A percentile compares a stretch with the other conserved stretches of the same genome.
Evolutionary conservation across 805 yeast species (phyloP).

Genomic region (Kluyveromyces siamensis): DNA sequence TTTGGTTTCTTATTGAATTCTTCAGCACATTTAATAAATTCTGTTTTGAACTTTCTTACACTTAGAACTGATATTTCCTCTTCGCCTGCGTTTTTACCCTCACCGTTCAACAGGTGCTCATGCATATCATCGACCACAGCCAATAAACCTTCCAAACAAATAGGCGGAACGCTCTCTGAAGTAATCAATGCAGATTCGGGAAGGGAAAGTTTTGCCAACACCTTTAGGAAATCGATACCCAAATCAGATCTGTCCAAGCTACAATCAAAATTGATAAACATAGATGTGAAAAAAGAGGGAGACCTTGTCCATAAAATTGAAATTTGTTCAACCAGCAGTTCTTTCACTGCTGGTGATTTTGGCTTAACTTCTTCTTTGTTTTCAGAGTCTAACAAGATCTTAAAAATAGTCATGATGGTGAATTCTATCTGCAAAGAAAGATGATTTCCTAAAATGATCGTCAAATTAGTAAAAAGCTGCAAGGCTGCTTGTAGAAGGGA

Average conservation of each 20-base stretch:
- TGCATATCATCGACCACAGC: slow-evolving; percentile 57
- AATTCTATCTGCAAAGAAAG: slow-evolving; percentile 77
- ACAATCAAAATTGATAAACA: slow-evolving; percentile 83
- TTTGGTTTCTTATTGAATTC: slow-evolving; percentile 72
- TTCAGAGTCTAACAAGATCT: slow-evolving; percentile 34
- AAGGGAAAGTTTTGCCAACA: slow-evolving; percentile 66
- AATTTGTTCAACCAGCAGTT: slow-evolving; percentile 73
- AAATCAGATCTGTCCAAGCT: slow-evolving; percentile 80
- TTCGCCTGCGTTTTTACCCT: slow-evolving; percentile 17
- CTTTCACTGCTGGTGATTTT: slow-evolving; percentile 48
- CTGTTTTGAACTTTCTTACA: slow-evolving; percentile 47
- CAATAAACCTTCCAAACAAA: slow-evolving; percentile 81
- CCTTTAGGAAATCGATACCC: slow-evolving; percentile 54
- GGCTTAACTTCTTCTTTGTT: slow-evolving; percentile 13
- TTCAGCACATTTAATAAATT: slow-evolving; percentile 67
- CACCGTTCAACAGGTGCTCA: slow-evolving; percentile 30
- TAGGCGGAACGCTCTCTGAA: slow-evolving; percentile 84
- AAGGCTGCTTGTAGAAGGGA: slow-evolving; percentile 66
- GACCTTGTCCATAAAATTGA: slow-evolving; percentile 76
- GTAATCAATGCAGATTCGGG: slow-evolving; percentile 78
- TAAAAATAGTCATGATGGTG: slow-evolving; percentile 53
- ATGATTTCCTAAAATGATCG: slow-evolving; percentile 53
- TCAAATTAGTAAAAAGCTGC: slow-evolving; percentile 63
- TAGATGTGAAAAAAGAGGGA: slow-evolving; percentile 63
- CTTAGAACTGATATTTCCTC: slow-evolving; percentile 16